Evolutionary conservation across 2,329 filamentous ascomycete species (phyloP).

Genomic region (Xylariaceae sp.): DNA sequence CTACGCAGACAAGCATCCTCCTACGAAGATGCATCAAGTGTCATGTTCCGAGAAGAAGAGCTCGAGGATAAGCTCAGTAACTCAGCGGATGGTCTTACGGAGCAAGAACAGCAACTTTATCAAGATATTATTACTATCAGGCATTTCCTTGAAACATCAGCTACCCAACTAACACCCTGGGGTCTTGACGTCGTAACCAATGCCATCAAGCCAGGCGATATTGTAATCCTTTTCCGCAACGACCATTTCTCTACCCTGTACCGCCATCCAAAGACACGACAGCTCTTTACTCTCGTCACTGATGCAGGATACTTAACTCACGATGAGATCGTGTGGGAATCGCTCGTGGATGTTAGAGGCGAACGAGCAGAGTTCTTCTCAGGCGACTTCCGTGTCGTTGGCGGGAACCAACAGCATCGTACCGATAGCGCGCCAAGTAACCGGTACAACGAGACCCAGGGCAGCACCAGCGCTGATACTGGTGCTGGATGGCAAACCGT

Average conservation of each 20-base stretch:
- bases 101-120: constrained; percentile 70
- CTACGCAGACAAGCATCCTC: constrained; percentile 69
- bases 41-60: constrained; percentile 84
- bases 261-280: constrained; percentile 69
- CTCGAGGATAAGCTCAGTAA: constrained; percentile 69
- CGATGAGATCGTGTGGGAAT: constrained; percentile 94
- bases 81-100: constrained; percentile 49
- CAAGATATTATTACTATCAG: constrained; percentile 82
- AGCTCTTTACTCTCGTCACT: constrained; percentile 79
- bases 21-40: constrained; percentile 85
- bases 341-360: constrained; percentile 79
- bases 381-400: constrained; percentile 83
- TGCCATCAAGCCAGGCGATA: constrained; percentile 64
- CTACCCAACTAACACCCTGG: constrained; percentile 79
- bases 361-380: constrained; percentile 77
- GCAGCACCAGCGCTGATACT: constrained; percentile 19
- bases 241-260: constrained; percentile 95
- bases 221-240: constrained; percentile 91
- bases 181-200: constrained; percentile 69
- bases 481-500: constrained; percentile 49
- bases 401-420: constrained; percentile 34
- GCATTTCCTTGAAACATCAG: constrained; percentile 67
- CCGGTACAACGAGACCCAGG: constrained; percentile 12
- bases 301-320: constrained; percentile 85
- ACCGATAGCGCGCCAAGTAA: constrained; percentile 6